Percentiles rank a stretch among this genome's conserved stretches.
These are phyloP conservation scores for Veloporphyrellus conicus DNA, from an alignment of 1,284 basidiomycete species.

Conservation along the genomic window DNA sequence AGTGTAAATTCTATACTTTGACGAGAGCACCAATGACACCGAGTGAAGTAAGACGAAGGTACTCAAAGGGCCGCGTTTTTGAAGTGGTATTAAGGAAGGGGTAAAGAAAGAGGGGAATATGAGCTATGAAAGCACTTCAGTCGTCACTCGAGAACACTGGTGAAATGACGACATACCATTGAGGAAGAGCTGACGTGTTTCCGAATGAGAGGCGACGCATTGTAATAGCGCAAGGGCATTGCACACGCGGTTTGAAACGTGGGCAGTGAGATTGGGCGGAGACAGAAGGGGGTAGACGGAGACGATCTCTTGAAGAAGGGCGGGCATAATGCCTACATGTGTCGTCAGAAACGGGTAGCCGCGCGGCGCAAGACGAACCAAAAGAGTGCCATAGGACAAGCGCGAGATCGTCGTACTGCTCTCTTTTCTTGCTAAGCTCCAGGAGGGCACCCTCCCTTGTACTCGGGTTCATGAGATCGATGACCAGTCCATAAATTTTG, in stretches of 20 bases:
- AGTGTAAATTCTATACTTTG: slow-evolving; percentile 65
- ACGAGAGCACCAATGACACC: slow-evolving; percentile 98
- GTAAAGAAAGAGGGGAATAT: slow-evolving; percentile 98
- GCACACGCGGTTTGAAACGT: slow-evolving; percentile 99
- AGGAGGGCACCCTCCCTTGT: slow-evolving; percentile 85
- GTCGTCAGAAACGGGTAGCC: slow-evolving; percentile 1
- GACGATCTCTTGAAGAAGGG: slow-evolving; percentile 95
- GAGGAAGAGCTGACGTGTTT: slow-evolving; percentile 88
- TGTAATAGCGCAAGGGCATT: slow-evolving; percentile 97
- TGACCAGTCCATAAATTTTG: slow-evolving; percentile 79
- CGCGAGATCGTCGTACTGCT: slow-evolving; percentile 98
- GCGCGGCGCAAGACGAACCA: slow-evolving; percentile 53
- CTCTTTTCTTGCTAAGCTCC: slow-evolving; percentile 97
- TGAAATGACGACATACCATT: slow-evolving; percentile 55
- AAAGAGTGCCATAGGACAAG: slow-evolving; percentile 99
- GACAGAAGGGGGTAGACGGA: slow-evolving; percentile 96
- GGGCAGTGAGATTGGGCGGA: slow-evolving; percentile 94
- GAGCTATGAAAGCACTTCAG: slow-evolving; percentile 53
- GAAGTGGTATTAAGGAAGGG: slow-evolving; percentile 99
- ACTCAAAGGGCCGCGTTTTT: slow-evolving; percentile 98
- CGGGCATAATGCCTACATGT: slow-evolving; percentile 90
- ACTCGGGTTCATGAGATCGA: slow-evolving; percentile 75
- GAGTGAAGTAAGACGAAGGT: slow-evolving; percentile 93
- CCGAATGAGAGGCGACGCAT: slow-evolving; percentile 94
- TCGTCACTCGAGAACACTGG: not conserved